Percentiles rank a stretch among this genome's conserved stretches.
Evolutionary conservation across 495 filamentous ascomycete species (phyloP).

Genomic region (Cenococcum geophilum): DNA sequence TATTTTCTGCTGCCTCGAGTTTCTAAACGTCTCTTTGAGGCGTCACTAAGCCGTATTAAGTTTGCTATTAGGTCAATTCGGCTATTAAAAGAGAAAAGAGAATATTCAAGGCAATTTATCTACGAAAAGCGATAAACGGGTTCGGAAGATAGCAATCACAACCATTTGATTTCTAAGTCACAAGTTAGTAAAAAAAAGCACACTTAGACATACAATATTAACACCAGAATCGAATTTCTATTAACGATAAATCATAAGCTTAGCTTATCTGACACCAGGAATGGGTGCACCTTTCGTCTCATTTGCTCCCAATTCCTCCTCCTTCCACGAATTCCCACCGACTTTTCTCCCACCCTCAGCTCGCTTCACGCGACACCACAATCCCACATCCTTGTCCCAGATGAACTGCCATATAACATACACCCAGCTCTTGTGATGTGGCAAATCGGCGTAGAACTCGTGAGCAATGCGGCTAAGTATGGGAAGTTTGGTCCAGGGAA

Average conservation of each 20-base stretch:
- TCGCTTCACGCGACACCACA: conserved; percentile 90
- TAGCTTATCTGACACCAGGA: conserved; percentile 30
- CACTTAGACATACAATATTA: too few relatives aligned
- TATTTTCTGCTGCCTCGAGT: too few relatives aligned
- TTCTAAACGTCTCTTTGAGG: too few relatives aligned
- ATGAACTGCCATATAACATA: conserved; percentile 95
- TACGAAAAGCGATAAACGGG: too few relatives aligned
- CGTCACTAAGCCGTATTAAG: too few relatives aligned
- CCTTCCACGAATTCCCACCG: conserved; percentile 45
- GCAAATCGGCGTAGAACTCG: conserved; percentile 90
- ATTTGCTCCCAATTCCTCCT: conserved; percentile 49
- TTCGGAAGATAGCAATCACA: too few relatives aligned
- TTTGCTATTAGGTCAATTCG: too few relatives aligned
- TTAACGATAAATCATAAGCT: background rate
- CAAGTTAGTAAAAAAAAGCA: too few relatives aligned
- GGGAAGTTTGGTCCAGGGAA: conserved; percentile 85
- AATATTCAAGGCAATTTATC: too few relatives aligned
- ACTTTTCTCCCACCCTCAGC: conserved; percentile 69
- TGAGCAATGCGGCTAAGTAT: conserved; percentile 68
- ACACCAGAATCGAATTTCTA: too few relatives aligned
- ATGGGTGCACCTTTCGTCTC: conserved; percentile 27
- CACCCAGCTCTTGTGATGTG: conserved; percentile 81
- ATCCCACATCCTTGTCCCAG: conserved; percentile 75
- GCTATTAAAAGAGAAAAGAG: too few relatives aligned
- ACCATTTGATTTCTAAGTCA: too few relatives aligned